phyloP scores from a whole-genome alignment of 306 rosid species.

The Cicer pinnatifidum region DNA sequence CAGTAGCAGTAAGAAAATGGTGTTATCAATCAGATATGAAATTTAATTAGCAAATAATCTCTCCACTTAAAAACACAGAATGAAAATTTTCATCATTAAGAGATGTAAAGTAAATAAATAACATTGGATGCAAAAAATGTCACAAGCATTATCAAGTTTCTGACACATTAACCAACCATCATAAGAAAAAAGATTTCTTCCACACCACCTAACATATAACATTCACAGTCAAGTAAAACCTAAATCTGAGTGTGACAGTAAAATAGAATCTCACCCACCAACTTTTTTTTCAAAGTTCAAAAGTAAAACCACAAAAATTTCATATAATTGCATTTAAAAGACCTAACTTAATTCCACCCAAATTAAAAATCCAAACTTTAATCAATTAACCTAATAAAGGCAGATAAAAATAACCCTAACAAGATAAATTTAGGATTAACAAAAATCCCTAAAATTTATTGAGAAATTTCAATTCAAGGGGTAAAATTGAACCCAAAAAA shows the following conservation, averaged over 20 bases:
- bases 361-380: slow-evolving; percentile 5
- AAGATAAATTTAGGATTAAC: background rate
- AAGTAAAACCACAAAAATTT: background rate
- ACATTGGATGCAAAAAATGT: slow-evolving; percentile 38
- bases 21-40: slow-evolving; percentile 21
- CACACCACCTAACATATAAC: slow-evolving; percentile 43
- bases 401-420: slow-evolving; percentile 2
- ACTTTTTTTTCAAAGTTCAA: background rate
- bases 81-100: background rate
- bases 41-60: slow-evolving; percentile 36
- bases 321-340: background rate
- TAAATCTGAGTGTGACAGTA: slow-evolving; percentile 52
- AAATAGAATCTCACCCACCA: slow-evolving; percentile 41
- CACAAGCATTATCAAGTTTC: slow-evolving; percentile 44
- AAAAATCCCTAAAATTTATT: slow-evolving; percentile 44
- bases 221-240: slow-evolving; percentile 61
- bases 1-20: background rate
- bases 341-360: slow-evolving; percentile 29
- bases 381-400: slow-evolving; percentile 35
- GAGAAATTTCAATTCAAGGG: slow-evolving; percentile 55
- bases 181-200: slow-evolving; percentile 41
- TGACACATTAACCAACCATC: slow-evolving; percentile 64
- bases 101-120: background rate
- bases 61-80: background rate
- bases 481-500: slow-evolving; percentile 38